Percentiles rank a stretch among this genome's conserved stretches.
Evolutionary conservation across 148 eudicot genomes (phyloP).

Genomic region (Cornus kousa): DNA sequence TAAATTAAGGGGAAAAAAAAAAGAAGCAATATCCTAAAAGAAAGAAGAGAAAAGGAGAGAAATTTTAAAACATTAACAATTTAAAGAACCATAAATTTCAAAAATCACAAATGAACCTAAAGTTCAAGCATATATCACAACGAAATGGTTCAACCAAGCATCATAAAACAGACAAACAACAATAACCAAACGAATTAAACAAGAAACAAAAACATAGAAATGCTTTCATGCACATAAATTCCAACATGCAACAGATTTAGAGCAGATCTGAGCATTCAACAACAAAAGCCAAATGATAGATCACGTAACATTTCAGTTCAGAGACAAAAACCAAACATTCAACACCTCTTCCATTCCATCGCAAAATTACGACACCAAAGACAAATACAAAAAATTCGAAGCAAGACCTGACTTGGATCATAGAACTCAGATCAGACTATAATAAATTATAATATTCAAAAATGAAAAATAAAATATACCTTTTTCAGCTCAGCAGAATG

Average conservation of each 20-base stretch:
- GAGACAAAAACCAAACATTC: background rate
- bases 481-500: background rate
- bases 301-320: background rate
- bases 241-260: conserved; percentile 1
- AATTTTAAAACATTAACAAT: background rate
- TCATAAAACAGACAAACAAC: background rate
- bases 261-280: conserved; percentile 14
- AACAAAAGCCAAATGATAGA: background rate
- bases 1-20: background rate
- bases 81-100: background rate
- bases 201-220: background rate
- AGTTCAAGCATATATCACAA: background rate
- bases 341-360: background rate
- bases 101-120: background rate
- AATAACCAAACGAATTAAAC: no score
- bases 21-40: background rate
- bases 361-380: background rate
- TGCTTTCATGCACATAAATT: background rate
- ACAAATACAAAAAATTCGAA: background rate
- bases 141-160: background rate
- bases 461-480: background rate
- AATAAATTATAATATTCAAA: background rate
- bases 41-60: background rate
- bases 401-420: background rate
- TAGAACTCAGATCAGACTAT: background rate